phyloP scores from a whole-genome alignment of 768 basidiomycete genomes.

The Ramaria sp. region DNA sequence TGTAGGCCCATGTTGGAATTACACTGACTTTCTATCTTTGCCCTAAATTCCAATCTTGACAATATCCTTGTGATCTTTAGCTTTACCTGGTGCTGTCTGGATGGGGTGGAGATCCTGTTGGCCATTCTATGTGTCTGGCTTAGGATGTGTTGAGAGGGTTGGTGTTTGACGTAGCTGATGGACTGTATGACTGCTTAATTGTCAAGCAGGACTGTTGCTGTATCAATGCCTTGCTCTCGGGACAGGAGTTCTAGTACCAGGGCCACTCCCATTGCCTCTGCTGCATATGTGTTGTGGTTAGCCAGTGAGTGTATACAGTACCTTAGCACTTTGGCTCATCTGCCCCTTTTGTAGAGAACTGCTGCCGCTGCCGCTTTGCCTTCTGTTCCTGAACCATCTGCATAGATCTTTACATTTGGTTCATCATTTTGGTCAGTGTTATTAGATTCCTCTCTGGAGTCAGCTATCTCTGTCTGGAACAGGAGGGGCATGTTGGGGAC shows the following conservation, averaged over 20 bases:
- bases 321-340: not conserved
- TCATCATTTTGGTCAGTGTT: not conserved
- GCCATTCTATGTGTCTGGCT: no score
- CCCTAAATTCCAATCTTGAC: no score
- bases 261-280: conserved; percentile 5
- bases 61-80: no score
- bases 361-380: not conserved
- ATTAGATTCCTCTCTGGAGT: not conserved
- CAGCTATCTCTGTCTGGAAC: not conserved
- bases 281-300: conserved; percentile 9
- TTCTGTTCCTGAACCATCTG: conserved; percentile 4
- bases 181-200: conserved; percentile 9
- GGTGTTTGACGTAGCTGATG: not conserved
- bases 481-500: not conserved
- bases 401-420: conserved; percentile 6
- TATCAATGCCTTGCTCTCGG: not conserved
- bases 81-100: no score
- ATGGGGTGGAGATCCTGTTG: no score
- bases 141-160: no score
- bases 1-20: no score
- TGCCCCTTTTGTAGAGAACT: not conserved
- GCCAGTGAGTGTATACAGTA: not conserved
- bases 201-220: not conserved
- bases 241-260: not conserved
- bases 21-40: no score